Conservation (phyloP, 2,329 filamentous ascomycete genomes). For the Colletotrichum noveboracense region DNA sequence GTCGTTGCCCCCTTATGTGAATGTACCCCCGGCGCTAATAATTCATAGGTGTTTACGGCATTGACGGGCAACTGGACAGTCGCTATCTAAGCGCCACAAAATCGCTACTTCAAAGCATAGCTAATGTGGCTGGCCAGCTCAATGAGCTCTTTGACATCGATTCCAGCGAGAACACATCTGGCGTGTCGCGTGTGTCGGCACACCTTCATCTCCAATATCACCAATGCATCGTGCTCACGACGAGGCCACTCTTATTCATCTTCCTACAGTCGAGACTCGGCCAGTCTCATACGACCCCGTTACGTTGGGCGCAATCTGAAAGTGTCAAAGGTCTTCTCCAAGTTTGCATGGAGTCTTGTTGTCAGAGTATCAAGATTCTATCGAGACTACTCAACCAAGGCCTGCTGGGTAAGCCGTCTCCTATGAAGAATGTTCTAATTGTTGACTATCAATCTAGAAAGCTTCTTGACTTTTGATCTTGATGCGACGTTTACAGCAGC, state of each 20-base stretch:
- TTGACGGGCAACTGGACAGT: not conserved
- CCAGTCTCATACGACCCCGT: not conserved
- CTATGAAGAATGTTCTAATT: rapidly evolving
- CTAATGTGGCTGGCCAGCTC: not conserved
- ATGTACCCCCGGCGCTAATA: not conserved
- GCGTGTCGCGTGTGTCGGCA: not conserved
- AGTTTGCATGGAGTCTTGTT: not conserved
- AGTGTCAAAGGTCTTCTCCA: not conserved
- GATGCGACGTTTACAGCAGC: not conserved
- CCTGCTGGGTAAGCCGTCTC: not conserved
- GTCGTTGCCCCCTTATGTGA: not conserved
- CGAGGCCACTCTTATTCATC: not conserved
- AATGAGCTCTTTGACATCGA: not conserved
- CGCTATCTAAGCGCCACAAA: not conserved
- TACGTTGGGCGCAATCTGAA: not conserved
- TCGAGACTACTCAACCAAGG: not conserved
- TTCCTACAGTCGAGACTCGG: not conserved
- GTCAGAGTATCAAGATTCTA: not conserved
- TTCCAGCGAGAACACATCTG: not conserved
- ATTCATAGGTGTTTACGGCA: not conserved
- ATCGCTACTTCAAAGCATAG: not conserved
- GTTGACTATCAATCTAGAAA: not conserved
- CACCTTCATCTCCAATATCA: not conserved
- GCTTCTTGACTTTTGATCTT: not conserved
- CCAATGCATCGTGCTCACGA: not conserved